A percentile compares a stretch with the other conserved stretches of the same genome.
These are phyloP conservation scores for Podaxis pistillaris DNA, from an alignment of 768 basidiomycete genomes.

Conservation along the genomic window DNA sequence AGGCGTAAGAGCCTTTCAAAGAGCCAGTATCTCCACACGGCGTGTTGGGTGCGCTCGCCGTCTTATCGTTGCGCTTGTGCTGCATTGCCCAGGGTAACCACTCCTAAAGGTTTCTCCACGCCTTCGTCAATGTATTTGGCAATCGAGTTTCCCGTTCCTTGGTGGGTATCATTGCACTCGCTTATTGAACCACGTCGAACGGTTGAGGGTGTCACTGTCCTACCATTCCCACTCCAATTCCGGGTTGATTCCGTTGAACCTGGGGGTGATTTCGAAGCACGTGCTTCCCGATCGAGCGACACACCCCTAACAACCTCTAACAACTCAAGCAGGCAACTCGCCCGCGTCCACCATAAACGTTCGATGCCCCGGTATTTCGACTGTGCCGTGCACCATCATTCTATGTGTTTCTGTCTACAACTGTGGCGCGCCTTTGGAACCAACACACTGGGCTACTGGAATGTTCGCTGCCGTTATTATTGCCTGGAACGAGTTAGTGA, in stretches of 20 bases:
- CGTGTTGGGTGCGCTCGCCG: not conserved
- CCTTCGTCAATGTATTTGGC: not conserved
- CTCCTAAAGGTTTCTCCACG: not conserved
- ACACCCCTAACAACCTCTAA: not conserved
- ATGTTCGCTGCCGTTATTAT: conserved; percentile 6
- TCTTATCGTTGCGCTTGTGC: not conserved
- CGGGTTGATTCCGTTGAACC: conserved; percentile 1
- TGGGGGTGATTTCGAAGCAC: conserved; percentile 6
- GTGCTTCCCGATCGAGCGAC: not conserved
- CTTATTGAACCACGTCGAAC: not conserved
- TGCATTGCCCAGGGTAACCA: not conserved
- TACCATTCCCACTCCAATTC: not conserved
- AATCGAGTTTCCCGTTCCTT: not conserved
- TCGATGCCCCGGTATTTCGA: not conserved
- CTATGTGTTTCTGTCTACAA: not conserved
- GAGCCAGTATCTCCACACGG: not conserved
- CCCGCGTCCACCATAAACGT: conserved; percentile 3
- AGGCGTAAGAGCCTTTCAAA: not conserved
- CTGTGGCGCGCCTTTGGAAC: not conserved
- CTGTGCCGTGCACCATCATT: not conserved
- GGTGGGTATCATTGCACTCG: not conserved
- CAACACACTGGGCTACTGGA: not conserved
- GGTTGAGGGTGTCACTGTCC: not conserved
- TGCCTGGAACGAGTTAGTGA: conserved; percentile 8
- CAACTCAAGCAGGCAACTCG: not conserved